Conservation (phyloP, 2,329 filamentous ascomycete species). For the Aaosphaeria arxii region DNA sequence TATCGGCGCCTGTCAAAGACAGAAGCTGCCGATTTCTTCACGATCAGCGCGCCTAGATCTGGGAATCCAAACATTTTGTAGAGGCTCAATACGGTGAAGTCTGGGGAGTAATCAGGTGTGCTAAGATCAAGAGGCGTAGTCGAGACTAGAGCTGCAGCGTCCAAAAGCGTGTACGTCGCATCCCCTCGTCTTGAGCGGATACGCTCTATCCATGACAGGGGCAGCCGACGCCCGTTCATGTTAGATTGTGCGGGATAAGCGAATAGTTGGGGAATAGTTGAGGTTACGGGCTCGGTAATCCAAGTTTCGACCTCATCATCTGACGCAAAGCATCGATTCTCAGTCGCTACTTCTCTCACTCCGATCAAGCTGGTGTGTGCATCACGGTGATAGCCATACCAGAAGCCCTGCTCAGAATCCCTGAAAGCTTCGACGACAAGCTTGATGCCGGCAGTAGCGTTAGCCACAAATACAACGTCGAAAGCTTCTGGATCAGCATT, state of each 20-base stretch:
- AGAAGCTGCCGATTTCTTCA: conserved; percentile 67
- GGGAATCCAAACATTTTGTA: conserved; percentile 99
- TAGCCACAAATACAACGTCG: conserved; percentile 86
- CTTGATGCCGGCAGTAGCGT: conserved; percentile 89
- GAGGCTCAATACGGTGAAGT: conserved; percentile 84
- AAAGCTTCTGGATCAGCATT: conserved; percentile 77
- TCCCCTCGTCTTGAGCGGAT: conserved; percentile 42
- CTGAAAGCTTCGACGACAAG: conserved; percentile 76
- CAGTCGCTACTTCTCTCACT: conserved; percentile 64
- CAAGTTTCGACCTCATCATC: conserved; percentile 64
- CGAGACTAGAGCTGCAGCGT: conserved; percentile 78
- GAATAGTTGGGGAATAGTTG: conserved; percentile 52
- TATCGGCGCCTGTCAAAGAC: conserved; percentile 69
- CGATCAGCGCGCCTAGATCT: conserved; percentile 80
- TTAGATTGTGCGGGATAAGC: conserved; percentile 92
- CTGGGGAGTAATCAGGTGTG: conserved; percentile 61
- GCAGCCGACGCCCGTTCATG: conserved; percentile 77
- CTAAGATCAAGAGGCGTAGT: conserved; percentile 74
- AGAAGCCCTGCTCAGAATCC: conserved; percentile 66
- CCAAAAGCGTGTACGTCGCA: conserved; percentile 67
- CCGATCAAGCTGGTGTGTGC: conserved; percentile 87
- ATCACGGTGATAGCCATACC: conserved; percentile 79
- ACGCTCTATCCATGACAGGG: conserved; percentile 62
- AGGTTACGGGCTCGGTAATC: conserved; percentile 45
- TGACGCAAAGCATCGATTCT: conserved; percentile 63